phyloP scores from a whole-genome alignment of 306 rosid genomes.

The Ochetophila trinervis region DNA sequence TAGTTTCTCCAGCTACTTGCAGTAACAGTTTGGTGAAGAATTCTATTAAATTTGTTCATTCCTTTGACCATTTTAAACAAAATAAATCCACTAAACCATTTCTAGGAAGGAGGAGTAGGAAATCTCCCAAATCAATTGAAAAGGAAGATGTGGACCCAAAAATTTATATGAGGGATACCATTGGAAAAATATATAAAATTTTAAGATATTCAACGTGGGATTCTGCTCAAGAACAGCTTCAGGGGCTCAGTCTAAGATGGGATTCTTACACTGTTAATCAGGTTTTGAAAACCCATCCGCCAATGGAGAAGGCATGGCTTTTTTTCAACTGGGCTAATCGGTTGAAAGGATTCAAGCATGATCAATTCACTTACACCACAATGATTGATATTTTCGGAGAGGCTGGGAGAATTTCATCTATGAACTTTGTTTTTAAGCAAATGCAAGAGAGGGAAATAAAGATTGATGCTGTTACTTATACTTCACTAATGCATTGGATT shows the following conservation, averaged over 20 bases:
- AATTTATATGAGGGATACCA: constrained; percentile 49
- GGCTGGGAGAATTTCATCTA: constrained; percentile 82
- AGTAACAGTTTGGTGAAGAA: not conserved
- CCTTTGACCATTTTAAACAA: constrained; percentile 32
- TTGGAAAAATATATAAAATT: constrained; percentile 43
- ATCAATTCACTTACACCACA: constrained; percentile 76
- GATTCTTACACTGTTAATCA: constrained; percentile 84
- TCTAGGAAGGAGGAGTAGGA: constrained; percentile 7
- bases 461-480: constrained; percentile 67
- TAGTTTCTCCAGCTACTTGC: not conserved
- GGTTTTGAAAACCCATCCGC: constrained; percentile 78
- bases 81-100: constrained; percentile 27
- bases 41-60: constrained; percentile 35
- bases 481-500: constrained; percentile 88
- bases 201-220: constrained; percentile 68
- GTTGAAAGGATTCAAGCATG: constrained; percentile 63
- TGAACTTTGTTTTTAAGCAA: constrained; percentile 60
- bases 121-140: constrained; percentile 11
- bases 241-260: constrained; percentile 56
- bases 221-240: constrained; percentile 48
- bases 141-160: constrained; percentile 13
- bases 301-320: constrained; percentile 86
- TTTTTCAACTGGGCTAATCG: constrained; percentile 73
- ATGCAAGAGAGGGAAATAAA: constrained; percentile 67
- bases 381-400: constrained; percentile 87